These are phyloP conservation scores for Candida methanosorbosa DNA, from an alignment of 805 yeast species.

Conservation along the genomic window DNA sequence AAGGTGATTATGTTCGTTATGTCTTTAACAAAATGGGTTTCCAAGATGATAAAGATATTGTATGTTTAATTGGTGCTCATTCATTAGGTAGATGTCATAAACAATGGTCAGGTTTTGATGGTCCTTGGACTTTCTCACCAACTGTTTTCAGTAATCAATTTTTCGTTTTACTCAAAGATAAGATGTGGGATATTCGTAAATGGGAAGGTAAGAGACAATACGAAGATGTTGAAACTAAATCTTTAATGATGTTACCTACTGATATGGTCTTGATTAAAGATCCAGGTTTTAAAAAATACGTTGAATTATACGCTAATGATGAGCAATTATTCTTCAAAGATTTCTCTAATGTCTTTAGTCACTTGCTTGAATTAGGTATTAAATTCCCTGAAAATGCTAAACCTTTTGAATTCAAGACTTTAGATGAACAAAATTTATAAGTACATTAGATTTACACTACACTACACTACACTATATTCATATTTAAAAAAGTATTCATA, in stretches of 20 bases:
- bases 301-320: slow-evolving; percentile 40
- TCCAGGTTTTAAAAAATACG: slow-evolving; percentile 33
- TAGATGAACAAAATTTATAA: slow-evolving; percentile 53
- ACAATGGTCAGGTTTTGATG: slow-evolving; percentile 69
- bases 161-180: slow-evolving; percentile 43
- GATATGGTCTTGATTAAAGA: slow-evolving; percentile 46
- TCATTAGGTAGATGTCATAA: slow-evolving; percentile 39
- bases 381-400: slow-evolving; percentile 43
- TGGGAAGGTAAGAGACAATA: slow-evolving; percentile 59
- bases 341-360: slow-evolving; percentile 35
- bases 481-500: not conserved
- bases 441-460: not conserved
- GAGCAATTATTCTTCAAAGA: slow-evolving; percentile 40
- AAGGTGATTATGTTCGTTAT: slow-evolving; percentile 33
- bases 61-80: slow-evolving; percentile 39
- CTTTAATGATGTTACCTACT: slow-evolving; percentile 51
- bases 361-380: slow-evolving; percentile 65
- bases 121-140: slow-evolving; percentile 85
- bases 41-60: slow-evolving; percentile 37
- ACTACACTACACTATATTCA: not conserved
- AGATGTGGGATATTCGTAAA: slow-evolving; percentile 50
- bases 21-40: slow-evolving; percentile 41
- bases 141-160: slow-evolving; percentile 70
- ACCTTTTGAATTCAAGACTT: slow-evolving; percentile 47
- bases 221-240: slow-evolving; percentile 48